Evolutionary conservation across 2,329 filamentous ascomycete genomes (phyloP).

Genomic region (Aspergillus sp.): DNA sequence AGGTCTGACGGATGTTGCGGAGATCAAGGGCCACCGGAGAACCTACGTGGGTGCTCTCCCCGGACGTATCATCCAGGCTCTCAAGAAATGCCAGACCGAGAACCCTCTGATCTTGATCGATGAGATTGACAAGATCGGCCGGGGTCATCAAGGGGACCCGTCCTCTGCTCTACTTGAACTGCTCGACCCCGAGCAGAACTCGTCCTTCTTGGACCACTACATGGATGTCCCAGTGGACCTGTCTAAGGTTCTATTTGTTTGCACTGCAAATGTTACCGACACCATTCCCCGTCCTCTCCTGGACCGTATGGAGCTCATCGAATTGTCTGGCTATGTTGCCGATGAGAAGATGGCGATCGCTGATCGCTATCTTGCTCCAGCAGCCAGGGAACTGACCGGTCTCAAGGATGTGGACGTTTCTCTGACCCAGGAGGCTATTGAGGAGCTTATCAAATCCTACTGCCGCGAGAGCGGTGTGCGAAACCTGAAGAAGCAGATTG

Average conservation of each 20-base stretch:
- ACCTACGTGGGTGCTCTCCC: slow-evolving; percentile 96
- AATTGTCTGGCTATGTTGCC: slow-evolving; percentile 91
- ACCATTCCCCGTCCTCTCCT: slow-evolving; percentile 92
- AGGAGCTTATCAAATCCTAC: slow-evolving; percentile 97
- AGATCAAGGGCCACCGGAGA: slow-evolving; percentile 95
- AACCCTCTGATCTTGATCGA: slow-evolving; percentile 96
- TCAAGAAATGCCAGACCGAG: slow-evolving; percentile 99
- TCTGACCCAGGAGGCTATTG: slow-evolving; percentile 82
- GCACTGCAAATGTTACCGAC: slow-evolving; percentile 98
- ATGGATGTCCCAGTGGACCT: slow-evolving; percentile 97
- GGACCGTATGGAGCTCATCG: slow-evolving; percentile 97
- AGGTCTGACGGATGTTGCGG: slow-evolving; percentile 92
- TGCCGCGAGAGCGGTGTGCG: slow-evolving; percentile 95
- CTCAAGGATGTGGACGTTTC: slow-evolving; percentile 86
- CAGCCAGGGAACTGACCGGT: slow-evolving; percentile 90
- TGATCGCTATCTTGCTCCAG: slow-evolving; percentile 84
- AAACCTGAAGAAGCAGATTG: slow-evolving; percentile 98
- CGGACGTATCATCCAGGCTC: slow-evolving; percentile 92
- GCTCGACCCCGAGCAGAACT: slow-evolving; percentile 95
- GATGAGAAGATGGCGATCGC: slow-evolving; percentile 99
- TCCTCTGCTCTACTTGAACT: slow-evolving; percentile 90
- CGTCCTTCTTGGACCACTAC: slow-evolving; percentile 95
- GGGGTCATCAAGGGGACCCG: slow-evolving; percentile 93
- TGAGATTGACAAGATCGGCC: slow-evolving; percentile 96
- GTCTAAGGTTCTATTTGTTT: slow-evolving; percentile 96